A percentile compares a stretch with the other conserved stretches of the same genome.
phyloP scores from a whole-genome alignment of 768 basidiomycete species.

The Phylloporus scabripes region DNA sequence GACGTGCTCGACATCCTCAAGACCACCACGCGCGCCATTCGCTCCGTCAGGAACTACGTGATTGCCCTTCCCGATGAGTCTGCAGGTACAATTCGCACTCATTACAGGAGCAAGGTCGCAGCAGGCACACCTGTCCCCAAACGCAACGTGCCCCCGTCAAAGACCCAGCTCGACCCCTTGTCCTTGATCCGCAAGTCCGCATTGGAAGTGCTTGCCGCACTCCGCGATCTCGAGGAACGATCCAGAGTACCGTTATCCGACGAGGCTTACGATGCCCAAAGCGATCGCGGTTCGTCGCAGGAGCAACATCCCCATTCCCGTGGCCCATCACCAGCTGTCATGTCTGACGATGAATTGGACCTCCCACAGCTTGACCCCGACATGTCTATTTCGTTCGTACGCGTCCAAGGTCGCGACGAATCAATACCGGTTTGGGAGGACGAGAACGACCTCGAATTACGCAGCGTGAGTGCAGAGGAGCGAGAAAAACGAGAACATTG shows the following conservation, averaged over 20 bases:
- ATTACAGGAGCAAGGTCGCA: constrained; percentile 53
- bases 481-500: constrained; percentile 62
- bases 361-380: constrained; percentile 46
- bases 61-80: constrained; percentile 76
- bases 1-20: constrained; percentile 72
- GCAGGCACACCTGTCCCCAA: constrained; percentile 29
- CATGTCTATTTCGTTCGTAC: constrained; percentile 61
- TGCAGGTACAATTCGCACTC: constrained; percentile 46
- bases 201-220: constrained; percentile 73
- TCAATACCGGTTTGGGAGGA: constrained; percentile 81
- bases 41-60: constrained; percentile 79
- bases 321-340: constrained; percentile 38
- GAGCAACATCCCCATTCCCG: constrained; percentile 35
- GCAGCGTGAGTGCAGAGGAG: constrained; percentile 43
- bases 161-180: constrained; percentile 51
- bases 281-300: constrained; percentile 52
- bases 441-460: constrained; percentile 43
- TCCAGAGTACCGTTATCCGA: constrained; percentile 71
- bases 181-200: constrained; percentile 69
- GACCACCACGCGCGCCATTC: constrained; percentile 73
- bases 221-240: constrained; percentile 77
- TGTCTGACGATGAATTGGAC: constrained; percentile 35
- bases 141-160: constrained; percentile 30
- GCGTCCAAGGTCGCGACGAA: constrained; percentile 59
- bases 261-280: constrained; percentile 78